A percentile compares a stretch with the other conserved stretches of the same genome.
Evolutionary conservation across 1,139 yeast genomes (phyloP).

Genomic region (Diutina sp.): DNA sequence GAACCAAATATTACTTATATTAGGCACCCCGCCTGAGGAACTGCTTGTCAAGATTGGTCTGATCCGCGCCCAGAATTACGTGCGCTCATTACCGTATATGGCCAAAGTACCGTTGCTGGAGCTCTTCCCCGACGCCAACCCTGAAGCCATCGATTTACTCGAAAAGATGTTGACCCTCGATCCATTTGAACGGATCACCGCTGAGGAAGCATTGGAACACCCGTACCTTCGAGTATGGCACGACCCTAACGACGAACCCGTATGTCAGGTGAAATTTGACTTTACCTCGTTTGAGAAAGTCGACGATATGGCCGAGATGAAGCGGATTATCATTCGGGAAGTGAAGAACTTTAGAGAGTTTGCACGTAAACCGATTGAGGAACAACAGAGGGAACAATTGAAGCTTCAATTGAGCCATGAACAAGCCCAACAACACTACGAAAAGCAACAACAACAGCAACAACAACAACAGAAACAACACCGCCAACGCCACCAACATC

Average conservation of each 20-base stretch:
- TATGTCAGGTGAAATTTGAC: conserved; percentile 72
- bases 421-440: conserved; percentile 14
- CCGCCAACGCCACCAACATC: conserved; percentile 6
- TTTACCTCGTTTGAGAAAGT: conserved; percentile 75
- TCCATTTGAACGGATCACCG: conserved; percentile 53
- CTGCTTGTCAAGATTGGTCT: conserved; percentile 80
- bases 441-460: conserved; percentile 8
- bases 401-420: conserved; percentile 23
- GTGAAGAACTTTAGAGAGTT: conserved; percentile 69
- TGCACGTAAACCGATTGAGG: conserved; percentile 67
- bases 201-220: conserved; percentile 50
- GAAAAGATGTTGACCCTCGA: conserved; percentile 55
- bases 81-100: conserved; percentile 73
- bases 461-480: conserved; percentile 9
- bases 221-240: conserved; percentile 82
- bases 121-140: conserved; percentile 76
- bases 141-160: conserved; percentile 73
- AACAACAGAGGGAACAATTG: conserved; percentile 40
- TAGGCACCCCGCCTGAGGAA: conserved; percentile 86
- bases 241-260: conserved; percentile 91
- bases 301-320: conserved; percentile 70
- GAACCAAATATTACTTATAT: conserved; percentile 69
- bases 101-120: conserved; percentile 66
- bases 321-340: conserved; percentile 67
- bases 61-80: conserved; percentile 83